Evolutionary conservation across 192 early-diverging fungal species (phyloP).

Genomic region (Obelidium mucronatum): DNA sequence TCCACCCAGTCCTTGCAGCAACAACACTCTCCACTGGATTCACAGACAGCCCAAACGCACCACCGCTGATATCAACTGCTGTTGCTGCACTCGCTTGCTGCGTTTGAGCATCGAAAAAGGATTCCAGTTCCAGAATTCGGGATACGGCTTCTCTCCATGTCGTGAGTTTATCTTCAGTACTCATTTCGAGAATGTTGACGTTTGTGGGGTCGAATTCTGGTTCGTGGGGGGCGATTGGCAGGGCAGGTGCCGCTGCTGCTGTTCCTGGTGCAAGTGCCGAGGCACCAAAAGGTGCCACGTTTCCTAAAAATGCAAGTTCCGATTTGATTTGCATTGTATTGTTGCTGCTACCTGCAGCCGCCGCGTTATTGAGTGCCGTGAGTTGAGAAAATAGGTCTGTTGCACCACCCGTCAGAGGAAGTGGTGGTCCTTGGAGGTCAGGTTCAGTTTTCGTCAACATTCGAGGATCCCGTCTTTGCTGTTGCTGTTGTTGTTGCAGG

Average conservation of each 20-base stretch:
- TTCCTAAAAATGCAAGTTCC: too few species aligned
- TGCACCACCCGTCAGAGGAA: neutral
- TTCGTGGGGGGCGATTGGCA: neutral
- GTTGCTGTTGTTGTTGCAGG: neutral
- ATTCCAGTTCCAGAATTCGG: slow-evolving; percentile 42
- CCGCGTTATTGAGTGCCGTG: neutral
- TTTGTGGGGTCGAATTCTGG: slow-evolving; percentile 21
- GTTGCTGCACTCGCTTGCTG: neutral
- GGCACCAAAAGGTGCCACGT: neutral
- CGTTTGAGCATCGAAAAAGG: slow-evolving; percentile 1
- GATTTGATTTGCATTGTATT: slow-evolving; percentile 16
- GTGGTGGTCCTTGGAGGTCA: neutral
- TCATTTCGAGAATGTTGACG: neutral
- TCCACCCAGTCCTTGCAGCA: slow-evolving; percentile 53
- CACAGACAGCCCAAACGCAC: neutral
- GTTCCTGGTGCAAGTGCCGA: neutral
- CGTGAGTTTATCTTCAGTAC: slow-evolving; percentile 15
- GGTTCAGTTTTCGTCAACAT: neutral
- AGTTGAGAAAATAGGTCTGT: neutral
- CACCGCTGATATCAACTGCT: neutral
- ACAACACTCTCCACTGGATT: slow-evolving; percentile 35
- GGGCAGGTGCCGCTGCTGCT: neutral
- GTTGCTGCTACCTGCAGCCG: too few species aligned
- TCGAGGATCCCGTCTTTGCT: slow-evolving; percentile 3
- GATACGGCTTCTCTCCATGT: slow-evolving; percentile 32